Conservation (phyloP, 441 rosid species). For the Populus hybrid region DNA sequence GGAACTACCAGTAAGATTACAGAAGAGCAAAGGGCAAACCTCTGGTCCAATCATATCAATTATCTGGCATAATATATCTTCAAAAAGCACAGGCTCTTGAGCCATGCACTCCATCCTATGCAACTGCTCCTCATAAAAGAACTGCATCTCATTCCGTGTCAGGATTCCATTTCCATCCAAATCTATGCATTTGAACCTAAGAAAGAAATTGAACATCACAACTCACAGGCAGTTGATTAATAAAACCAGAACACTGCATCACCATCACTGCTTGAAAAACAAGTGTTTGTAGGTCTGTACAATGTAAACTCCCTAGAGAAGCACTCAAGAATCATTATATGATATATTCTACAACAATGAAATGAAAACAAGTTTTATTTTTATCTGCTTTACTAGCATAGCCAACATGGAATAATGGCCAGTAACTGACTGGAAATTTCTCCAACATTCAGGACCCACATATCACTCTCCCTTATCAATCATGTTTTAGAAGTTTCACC, state of each 20-base stretch:
- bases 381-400: neutral
- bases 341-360: neutral
- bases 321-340: neutral
- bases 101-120: conserved; percentile 99
- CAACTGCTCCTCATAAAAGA: conserved; percentile 95
- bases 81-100: conserved; percentile 94
- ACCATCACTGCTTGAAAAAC: neutral
- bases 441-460: neutral
- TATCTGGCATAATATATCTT: conserved; percentile 94
- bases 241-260: neutral
- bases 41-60: conserved; percentile 92
- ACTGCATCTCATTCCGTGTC: conserved; percentile 90
- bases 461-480: neutral
- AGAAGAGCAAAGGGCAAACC: too few relatives aligned
- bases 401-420: neutral
- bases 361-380: neutral
- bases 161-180: conserved; percentile 91
- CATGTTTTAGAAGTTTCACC: neutral
- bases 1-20: conserved; percentile 9
- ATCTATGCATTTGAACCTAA: conserved; percentile 95
- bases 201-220: conserved; percentile 13
- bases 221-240: neutral
- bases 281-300: neutral
- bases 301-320: neutral
- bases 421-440: neutral